A percentile compares a stretch with the other conserved stretches of the same genome.
These are phyloP conservation scores for Chaetomium olivaceum DNA, from an alignment of 2,329 filamentous ascomycete genomes.

Conservation along the genomic window DNA sequence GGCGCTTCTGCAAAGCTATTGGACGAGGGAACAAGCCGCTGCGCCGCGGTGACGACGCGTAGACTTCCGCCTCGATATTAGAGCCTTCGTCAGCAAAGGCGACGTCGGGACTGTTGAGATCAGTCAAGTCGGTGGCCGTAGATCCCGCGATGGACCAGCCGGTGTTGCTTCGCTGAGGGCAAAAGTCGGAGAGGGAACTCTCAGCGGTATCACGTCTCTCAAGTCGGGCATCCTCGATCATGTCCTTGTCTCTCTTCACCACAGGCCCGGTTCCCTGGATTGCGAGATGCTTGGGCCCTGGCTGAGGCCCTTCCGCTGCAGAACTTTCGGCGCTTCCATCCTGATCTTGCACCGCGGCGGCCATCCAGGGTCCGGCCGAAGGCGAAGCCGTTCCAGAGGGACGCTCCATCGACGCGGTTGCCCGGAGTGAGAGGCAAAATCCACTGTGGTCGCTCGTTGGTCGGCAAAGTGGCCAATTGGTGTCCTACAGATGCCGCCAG, in stretches of 20 bases:
- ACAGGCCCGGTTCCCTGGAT: slow-evolving; percentile 3
- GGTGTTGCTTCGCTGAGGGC: slow-evolving; percentile 19
- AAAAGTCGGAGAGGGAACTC: slow-evolving; percentile 18
- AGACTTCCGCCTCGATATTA: slow-evolving; percentile 11
- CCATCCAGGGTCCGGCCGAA: not conserved
- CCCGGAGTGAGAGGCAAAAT: not conserved
- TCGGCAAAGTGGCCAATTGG: not conserved
- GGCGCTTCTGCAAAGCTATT: slow-evolving; percentile 11
- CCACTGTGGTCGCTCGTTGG: not conserved
- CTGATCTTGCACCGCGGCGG: slow-evolving; percentile 1
- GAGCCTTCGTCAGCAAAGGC: slow-evolving; percentile 19
- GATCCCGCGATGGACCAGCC: slow-evolving; percentile 22
- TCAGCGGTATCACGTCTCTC: slow-evolving; percentile 25
- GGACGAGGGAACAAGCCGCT: slow-evolving; percentile 12
- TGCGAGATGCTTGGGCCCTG: slow-evolving; percentile 11
- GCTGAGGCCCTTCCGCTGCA: slow-evolving; percentile 12
- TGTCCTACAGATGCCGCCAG: not conserved
- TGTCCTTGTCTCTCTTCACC: slow-evolving; percentile 21
- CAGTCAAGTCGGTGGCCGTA: slow-evolving; percentile 25
- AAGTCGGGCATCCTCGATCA: slow-evolving; percentile 10
- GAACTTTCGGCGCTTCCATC: slow-evolving; percentile 1
- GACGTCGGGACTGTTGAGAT: slow-evolving; percentile 23
- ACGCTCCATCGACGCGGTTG: slow-evolving; percentile 1
- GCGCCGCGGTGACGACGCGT: slow-evolving; percentile 21
- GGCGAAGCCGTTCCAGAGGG: not conserved